Conservation (phyloP, 73 alveolate species). For the Tetrahymena elliotti region DNA sequence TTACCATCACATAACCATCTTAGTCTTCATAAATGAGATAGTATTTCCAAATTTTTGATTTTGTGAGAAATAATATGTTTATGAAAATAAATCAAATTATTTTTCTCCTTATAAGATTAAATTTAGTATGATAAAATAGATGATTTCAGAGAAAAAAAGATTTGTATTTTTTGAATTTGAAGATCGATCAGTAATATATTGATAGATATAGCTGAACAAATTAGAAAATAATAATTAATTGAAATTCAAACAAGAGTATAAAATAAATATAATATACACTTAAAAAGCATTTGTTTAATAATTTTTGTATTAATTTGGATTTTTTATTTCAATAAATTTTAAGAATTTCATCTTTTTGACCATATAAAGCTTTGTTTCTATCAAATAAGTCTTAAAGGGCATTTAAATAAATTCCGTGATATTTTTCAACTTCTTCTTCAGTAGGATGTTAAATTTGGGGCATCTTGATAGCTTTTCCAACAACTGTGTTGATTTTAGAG, state of each 20-base stretch:
- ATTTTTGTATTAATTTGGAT: too few species aligned
- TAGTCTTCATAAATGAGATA: not conserved
- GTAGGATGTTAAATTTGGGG: constrained; percentile 33
- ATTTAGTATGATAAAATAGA: too few species aligned
- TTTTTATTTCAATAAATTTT: not conserved
- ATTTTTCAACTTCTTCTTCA: constrained; percentile 22
- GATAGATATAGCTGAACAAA: too few species aligned
- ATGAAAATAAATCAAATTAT: too few species aligned
- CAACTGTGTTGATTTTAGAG: constrained; percentile 7
- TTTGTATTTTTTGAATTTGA: too few species aligned
- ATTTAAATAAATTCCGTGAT: constrained; percentile 9
- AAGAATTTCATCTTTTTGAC: constrained; percentile 1
- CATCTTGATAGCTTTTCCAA: constrained; percentile 18
- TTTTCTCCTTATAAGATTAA: too few species aligned
- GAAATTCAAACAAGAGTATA: not conserved
- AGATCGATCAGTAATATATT: too few species aligned
- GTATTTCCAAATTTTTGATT: not conserved
- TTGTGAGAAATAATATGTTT: too few species aligned
- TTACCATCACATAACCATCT: not conserved
- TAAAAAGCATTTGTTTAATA: not conserved
- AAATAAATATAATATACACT: too few species aligned
- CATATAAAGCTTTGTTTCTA: constrained; percentile 10
- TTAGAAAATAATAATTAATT: too few species aligned
- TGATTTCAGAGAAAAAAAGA: too few species aligned
- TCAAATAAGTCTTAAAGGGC: constrained; percentile 19